phyloP scores from a whole-genome alignment of 805 yeast genomes.

The Candida peoriensis region DNA sequence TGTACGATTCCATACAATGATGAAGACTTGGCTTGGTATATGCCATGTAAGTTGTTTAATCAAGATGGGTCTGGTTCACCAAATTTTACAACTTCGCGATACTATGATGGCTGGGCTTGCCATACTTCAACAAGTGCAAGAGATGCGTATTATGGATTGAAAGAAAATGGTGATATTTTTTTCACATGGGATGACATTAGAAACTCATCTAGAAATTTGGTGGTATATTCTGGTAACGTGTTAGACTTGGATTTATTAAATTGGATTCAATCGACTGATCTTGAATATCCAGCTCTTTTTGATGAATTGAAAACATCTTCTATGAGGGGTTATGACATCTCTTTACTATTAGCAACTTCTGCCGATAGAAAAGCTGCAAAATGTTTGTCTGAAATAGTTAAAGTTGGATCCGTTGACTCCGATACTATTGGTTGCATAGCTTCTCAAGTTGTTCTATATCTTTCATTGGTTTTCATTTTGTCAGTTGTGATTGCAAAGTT shows the following conservation, averaged over 20 bases:
- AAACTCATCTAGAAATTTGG: slow-evolving; percentile 65
- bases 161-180: slow-evolving; percentile 67
- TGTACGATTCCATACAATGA: slow-evolving; percentile 66
- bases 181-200: slow-evolving; percentile 87
- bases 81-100: slow-evolving; percentile 49
- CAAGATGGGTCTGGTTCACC: slow-evolving; percentile 71
- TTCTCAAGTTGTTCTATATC: slow-evolving; percentile 72
- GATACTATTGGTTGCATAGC: slow-evolving; percentile 93
- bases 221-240: slow-evolving; percentile 87
- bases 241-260: slow-evolving; percentile 71
- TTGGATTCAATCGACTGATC: slow-evolving; percentile 68
- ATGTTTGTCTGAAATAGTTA: slow-evolving; percentile 79
- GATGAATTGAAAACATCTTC: slow-evolving; percentile 52
- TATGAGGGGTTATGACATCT: slow-evolving; percentile 76
- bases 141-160: slow-evolving; percentile 54
- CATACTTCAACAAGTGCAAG: slow-evolving; percentile 76
- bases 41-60: slow-evolving; percentile 76
- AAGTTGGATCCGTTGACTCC: slow-evolving; percentile 86
- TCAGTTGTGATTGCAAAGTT: slow-evolving; percentile 77
- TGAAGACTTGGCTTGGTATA: slow-evolving; percentile 84
- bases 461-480: slow-evolving; percentile 79
- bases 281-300: slow-evolving; percentile 70
- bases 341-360: slow-evolving; percentile 61
- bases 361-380: slow-evolving; percentile 67
- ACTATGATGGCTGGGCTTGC: slow-evolving; percentile 86